Base-by-base conservation (phyloP, 768 basidiomycete species). In the Tricholomella constricta region DNA sequence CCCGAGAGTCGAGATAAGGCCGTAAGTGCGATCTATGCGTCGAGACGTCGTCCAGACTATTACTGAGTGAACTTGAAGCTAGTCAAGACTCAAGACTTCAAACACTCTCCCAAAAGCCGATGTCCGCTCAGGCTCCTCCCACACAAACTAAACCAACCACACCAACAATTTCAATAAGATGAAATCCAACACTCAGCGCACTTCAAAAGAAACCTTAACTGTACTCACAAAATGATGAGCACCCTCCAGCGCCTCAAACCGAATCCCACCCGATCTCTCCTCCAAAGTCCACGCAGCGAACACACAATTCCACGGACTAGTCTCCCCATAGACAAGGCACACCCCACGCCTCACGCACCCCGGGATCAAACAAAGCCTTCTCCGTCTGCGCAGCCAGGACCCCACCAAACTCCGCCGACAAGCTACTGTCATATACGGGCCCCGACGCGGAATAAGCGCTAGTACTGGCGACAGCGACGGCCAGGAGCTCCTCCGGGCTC, bases 181-280 rank as follows among this genome's bases (percentile, higher is more conserved):
- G n/a, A 31, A 12, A 15, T 14, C 12, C n/a, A n/a, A n/a, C 32
- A 6, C 17, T 7, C 11, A 26, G 29, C 12, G 6, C 25, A 23
- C n/a, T n/a, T n/a, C n/a, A 29, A 43, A 26, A 23, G 22, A 27
- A 6, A n/a, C 2, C 14, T 3, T 3, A 3, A 2, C 19, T 5
- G 11, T n/a, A 47, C 55, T 35, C 45, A 56, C 55, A 14, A 51
- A 56, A 35, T 56, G 55, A 37, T 51, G 48, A 12, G 51, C 51
- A 35, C 47, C 56, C 20, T 34, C 23, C 27, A 56, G 5, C 9
- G 44, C n/a, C 17, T 40, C 41, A 20, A 36, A 35, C 11, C 22
- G 23, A 1, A 51, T 47, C 11, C 36, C 22, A 23, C 6, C 6
- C 14, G 40, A 17, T 19, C 20, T 44, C 42, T 48, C 36, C 25